Base-by-base conservation (phyloP, 1,284 basidiomycete genomes). In the Leccinum solheimii region DNA sequence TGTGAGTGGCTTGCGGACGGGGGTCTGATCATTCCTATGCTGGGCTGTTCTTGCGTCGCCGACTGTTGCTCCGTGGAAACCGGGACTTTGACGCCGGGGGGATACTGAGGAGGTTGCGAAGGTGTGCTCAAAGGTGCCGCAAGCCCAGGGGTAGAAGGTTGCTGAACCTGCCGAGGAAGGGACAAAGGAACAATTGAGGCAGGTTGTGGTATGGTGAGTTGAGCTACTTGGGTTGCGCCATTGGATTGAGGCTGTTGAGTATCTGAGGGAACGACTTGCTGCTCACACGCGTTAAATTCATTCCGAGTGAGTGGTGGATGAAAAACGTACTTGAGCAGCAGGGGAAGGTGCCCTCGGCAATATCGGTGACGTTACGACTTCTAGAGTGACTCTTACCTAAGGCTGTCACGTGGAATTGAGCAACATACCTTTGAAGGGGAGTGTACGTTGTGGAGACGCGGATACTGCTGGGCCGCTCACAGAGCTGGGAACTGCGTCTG, bases 81-180 rank as follows among this genome's bases (percentile, higher is more conserved):
- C 13, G 79, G 77, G 4, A 81, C 78, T 68, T 87, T 88, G 64
- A 90, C 86, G 14, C 90, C 89, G 40, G 89, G 87, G 60, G 89
- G 88, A 73, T 85, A 88, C 61, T 86, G 83, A 1, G 81, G 83
- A 58, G 76, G 71, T 60, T 80, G 80, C 48, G 61, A 67, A 36
- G 69, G 54, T 72, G 76, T 56, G 55, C 64, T 64, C 54, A 63
- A 59, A 49, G 66, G 54, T n/a, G 75, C 72, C 34, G 75, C 56
- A 59, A 74, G 66, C 3, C 61, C 67, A 26, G 70, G 58, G 0
- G 69, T 59, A 50, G 72, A 62, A 62, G 71, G 77, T 58, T 81
- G 83, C 66, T 86, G 85, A n/a, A 85, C 76, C 72, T 86, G 87
- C 67, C 86, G 85, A 30, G 86, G 85, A 56, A 85, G 75, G 23